Conservation (phyloP, 306 rosid genomes). For the Pachyrhizus erosus region DNA sequence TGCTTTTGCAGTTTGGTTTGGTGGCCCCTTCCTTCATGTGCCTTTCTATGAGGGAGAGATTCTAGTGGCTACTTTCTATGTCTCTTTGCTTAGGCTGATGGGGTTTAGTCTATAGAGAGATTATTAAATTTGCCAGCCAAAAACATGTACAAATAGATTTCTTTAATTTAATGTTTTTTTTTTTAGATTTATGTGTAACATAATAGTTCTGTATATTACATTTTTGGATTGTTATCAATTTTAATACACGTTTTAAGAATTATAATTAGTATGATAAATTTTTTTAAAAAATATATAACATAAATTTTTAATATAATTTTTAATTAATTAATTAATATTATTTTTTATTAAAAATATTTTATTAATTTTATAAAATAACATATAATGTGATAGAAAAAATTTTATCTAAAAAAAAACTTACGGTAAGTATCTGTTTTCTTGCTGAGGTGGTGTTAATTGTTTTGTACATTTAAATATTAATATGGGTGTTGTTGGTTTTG, state of each 20-base stretch:
- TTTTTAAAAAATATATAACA: too few species aligned
- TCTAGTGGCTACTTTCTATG: slow-evolving; percentile 38
- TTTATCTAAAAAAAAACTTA: too few species aligned
- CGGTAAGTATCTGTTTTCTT: not conserved
- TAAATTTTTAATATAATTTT: too few species aligned
- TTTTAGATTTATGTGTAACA: not conserved
- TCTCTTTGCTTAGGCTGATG: slow-evolving; percentile 35
- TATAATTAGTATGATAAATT: too few species aligned
- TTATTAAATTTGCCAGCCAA: not conserved
- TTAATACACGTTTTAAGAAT: too few species aligned
- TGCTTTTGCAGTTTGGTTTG: slow-evolving; percentile 28
- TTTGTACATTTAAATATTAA: not conserved
- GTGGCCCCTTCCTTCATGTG: slow-evolving; percentile 49
- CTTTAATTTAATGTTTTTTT: not conserved
- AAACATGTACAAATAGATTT: not conserved
- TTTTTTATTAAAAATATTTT: too few species aligned
- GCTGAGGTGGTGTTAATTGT: not conserved
- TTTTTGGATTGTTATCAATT: not conserved
- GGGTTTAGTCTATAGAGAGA: not conserved
- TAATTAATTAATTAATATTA: too few species aligned
- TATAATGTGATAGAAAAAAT: too few species aligned
- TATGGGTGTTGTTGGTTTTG: slow-evolving; percentile 15
- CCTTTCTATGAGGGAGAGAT: slow-evolving; percentile 36
- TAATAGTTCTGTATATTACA: not conserved
- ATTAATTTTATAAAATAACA: too few species aligned